phyloP scores from a whole-genome alignment of 2,329 filamentous ascomycete genomes.

The Trichoderma oligosporum region DNA sequence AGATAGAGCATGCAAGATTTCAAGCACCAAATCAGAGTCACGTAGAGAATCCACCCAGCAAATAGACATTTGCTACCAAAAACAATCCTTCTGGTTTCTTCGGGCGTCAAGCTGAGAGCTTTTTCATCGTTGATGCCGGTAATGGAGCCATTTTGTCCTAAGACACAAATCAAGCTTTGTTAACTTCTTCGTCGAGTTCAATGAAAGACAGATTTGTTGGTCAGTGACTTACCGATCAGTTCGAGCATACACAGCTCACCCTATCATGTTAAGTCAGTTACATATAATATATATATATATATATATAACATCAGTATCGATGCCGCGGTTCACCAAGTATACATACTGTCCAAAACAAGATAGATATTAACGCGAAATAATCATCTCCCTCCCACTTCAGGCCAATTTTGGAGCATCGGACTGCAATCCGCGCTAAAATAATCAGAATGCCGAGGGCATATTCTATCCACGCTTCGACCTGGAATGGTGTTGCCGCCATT shows the following conservation, averaged over 20 bases:
- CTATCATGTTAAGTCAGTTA: conserved; percentile 17
- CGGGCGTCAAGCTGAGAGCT: conserved; percentile 19
- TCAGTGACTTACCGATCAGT: conserved; percentile 29
- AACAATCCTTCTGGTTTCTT: conserved; percentile 21
- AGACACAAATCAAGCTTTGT: background rate
- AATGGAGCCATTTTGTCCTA: conserved; percentile 27
- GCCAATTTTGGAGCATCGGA: conserved; percentile 38
- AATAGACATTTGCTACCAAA: conserved; percentile 24
- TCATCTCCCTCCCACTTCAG: conserved; percentile 43
- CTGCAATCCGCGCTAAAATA: conserved; percentile 38
- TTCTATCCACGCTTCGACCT: conserved; percentile 43
- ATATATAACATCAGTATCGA: too few relatives aligned
- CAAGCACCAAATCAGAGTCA: conserved; percentile 38
- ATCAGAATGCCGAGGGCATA: conserved; percentile 39
- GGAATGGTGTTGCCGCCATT: conserved; percentile 38
- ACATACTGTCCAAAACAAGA: conserved; percentile 39
- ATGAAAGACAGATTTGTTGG: too few relatives aligned
- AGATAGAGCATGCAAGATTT: conserved; percentile 40
- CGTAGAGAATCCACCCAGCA: conserved; percentile 37
- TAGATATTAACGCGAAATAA: conserved; percentile 36
- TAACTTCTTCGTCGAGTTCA: too few relatives aligned
- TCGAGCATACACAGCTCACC: conserved; percentile 33
- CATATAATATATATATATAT: too few relatives aligned
- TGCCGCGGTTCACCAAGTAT: too few relatives aligned
- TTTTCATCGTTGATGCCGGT: conserved; percentile 25